Conservation (phyloP, 805 yeast genomes). For the Candida nitratophila region DNA sequence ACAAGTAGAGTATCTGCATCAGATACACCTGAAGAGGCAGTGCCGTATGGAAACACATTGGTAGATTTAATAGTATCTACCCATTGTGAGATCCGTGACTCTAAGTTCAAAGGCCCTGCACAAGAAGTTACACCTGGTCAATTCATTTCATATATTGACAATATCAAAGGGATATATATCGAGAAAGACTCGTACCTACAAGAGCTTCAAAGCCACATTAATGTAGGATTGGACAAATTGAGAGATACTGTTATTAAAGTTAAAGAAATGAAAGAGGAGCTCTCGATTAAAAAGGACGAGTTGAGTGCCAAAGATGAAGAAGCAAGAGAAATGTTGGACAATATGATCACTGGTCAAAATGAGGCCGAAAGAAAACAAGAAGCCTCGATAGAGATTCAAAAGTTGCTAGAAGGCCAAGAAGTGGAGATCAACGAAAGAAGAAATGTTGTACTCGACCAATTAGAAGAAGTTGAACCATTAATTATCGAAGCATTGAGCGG, state of each 20-base stretch:
- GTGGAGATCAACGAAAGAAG: conserved; percentile 48
- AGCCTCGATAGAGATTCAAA: conserved; percentile 71
- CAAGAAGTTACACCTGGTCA: conserved; percentile 40
- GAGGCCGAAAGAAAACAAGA: conserved; percentile 89
- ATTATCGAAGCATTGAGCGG: conserved; percentile 79
- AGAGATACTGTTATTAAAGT: conserved; percentile 74
- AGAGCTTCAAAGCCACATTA: conserved; percentile 63
- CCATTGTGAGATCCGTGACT: conserved; percentile 26
- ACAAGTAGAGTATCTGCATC: not conserved
- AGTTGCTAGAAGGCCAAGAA: conserved; percentile 63
- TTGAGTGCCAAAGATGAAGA: conserved; percentile 54
- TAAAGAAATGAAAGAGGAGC: conserved; percentile 43
- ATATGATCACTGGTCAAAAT: conserved; percentile 77
- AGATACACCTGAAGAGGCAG: not conserved
- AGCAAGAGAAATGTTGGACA: conserved; percentile 64
- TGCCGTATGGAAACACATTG: conserved; percentile 28
- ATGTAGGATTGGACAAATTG: conserved; percentile 65
- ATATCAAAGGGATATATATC: conserved; percentile 36
- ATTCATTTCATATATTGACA: conserved; percentile 42
- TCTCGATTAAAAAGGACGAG: conserved; percentile 45
- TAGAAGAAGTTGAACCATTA: conserved; percentile 79
- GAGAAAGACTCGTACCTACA: conserved; percentile 44
- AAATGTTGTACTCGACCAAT: conserved; percentile 48
- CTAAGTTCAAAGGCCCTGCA: not conserved
- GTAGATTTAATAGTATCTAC: conserved; percentile 39